Evolutionary conservation across 495 filamentous ascomycete genomes (phyloP).

Genomic region (Tuber magnatum): DNA sequence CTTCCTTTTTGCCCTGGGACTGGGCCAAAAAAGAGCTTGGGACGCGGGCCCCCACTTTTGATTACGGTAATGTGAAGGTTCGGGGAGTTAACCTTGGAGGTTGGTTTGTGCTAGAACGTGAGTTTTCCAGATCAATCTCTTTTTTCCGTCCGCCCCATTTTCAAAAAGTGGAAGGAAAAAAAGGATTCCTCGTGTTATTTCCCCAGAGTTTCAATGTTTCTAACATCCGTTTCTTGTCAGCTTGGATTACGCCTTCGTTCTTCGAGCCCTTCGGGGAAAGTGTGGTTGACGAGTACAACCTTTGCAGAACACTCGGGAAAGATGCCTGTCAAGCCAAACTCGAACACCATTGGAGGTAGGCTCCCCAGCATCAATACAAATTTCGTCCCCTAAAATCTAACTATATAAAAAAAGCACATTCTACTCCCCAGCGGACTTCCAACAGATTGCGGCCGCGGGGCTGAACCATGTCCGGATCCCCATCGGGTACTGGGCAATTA

Average conservation of each 20-base stretch:
- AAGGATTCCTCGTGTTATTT: background rate
- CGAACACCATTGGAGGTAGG: slow-evolving; percentile 51
- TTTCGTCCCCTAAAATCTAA: background rate
- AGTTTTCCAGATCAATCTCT: slow-evolving; percentile 1
- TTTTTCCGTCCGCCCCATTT: background rate
- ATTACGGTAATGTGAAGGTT: slow-evolving; percentile 41
- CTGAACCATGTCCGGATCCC: slow-evolving; percentile 74
- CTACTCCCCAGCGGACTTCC: slow-evolving; percentile 62
- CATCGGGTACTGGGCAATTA: slow-evolving; percentile 69
- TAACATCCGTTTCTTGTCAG: slow-evolving; percentile 19
- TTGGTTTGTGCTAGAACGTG: slow-evolving; percentile 64
- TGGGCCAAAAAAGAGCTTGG: slow-evolving; percentile 21
- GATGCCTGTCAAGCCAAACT: slow-evolving; percentile 48
- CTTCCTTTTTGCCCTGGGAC: slow-evolving; percentile 19
- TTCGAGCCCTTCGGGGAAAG: slow-evolving; percentile 48
- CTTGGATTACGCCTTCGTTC: slow-evolving; percentile 63
- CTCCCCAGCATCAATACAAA: background rate
- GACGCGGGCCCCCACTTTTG: slow-evolving; percentile 25
- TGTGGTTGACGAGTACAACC: slow-evolving; percentile 57
- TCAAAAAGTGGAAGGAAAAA: background rate
- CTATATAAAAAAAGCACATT: slow-evolving; percentile 42
- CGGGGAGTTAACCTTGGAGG: slow-evolving; percentile 70
- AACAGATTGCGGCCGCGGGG: slow-evolving; percentile 56
- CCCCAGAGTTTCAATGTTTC: slow-evolving; percentile 18
- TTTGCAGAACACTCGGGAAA: slow-evolving; percentile 49